Evolutionary conservation across 176 grass and related monocot genomes (phyloP).

Genomic region (Musa itinerans): DNA sequence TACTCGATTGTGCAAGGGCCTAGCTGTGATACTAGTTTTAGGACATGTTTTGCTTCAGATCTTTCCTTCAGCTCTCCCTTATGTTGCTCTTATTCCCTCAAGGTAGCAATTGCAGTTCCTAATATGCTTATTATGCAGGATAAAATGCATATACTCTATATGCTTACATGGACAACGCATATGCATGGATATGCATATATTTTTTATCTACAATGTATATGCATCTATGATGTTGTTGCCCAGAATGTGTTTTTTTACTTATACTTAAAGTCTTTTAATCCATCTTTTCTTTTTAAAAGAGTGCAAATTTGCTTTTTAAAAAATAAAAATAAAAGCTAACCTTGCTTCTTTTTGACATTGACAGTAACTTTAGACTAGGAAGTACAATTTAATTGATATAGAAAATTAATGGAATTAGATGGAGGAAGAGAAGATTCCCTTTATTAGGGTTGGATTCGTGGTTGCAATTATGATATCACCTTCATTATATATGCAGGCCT

Average conservation of each 20-base stretch:
- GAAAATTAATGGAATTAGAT: too few relatives aligned
- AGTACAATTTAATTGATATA: too few relatives aligned
- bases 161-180: neutral
- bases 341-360: too few relatives aligned
- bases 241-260: neutral
- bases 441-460: too few relatives aligned
- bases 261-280: neutral
- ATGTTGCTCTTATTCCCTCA: conserved; percentile 79
- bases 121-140: conserved; percentile 4
- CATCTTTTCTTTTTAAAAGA: neutral
- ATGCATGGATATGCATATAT: neutral
- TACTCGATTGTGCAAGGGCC: conserved; percentile 88
- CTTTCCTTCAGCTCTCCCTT: conserved; percentile 54
- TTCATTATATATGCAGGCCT: neutral
- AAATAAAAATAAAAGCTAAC: too few relatives aligned
- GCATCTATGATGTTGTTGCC: neutral
- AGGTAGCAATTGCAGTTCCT: conserved; percentile 41
- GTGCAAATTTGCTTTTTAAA: neutral
- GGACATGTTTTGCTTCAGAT: conserved; percentile 65
- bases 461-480: neutral
- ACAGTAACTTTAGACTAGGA: too few relatives aligned
- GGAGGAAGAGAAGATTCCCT: too few relatives aligned
- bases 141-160: neutral
- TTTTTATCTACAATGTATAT: neutral
- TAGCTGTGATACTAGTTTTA: conserved; percentile 56